Evolutionary conservation across 768 basidiomycete genomes (phyloP).

Genomic region (Tylopilus intermedius): DNA sequence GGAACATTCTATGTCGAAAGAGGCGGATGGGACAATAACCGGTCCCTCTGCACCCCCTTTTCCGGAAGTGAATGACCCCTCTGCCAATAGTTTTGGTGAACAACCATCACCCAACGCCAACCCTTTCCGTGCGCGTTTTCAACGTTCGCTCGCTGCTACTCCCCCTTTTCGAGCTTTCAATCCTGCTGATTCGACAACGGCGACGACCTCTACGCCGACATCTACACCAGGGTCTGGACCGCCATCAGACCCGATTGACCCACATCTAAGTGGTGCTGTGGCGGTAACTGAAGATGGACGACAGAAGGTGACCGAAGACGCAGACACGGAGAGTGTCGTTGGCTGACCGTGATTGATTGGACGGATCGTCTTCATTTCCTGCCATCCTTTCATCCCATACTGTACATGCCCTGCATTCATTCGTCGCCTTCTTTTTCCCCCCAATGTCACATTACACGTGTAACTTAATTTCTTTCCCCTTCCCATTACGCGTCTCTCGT

Average conservation of each 20-base stretch:
- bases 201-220: slow-evolving; percentile 31
- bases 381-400: background rate
- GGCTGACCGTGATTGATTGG: slow-evolving; percentile 11
- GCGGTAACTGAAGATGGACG: slow-evolving; percentile 20
- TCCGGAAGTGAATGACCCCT: slow-evolving; percentile 31
- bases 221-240: slow-evolving; percentile 33
- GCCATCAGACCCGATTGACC: slow-evolving; percentile 30
- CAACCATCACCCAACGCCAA: slow-evolving; percentile 33
- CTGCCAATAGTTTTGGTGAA: slow-evolving; percentile 24
- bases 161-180: slow-evolving; percentile 49
- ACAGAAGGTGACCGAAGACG: slow-evolving; percentile 24
- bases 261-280: slow-evolving; percentile 28
- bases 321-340: slow-evolving; percentile 23
- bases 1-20: slow-evolving; percentile 32
- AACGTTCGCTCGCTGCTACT: slow-evolving; percentile 53
- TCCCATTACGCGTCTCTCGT: background rate
- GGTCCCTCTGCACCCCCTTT: slow-evolving; percentile 30
- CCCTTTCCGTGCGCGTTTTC: slow-evolving; percentile 66
- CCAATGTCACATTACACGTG: slow-evolving; percentile 7
- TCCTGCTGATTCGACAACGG: slow-evolving; percentile 26
- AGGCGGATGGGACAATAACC: slow-evolving; percentile 24
- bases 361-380: background rate
- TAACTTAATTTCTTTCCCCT: slow-evolving; percentile 10
- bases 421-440: background rate
- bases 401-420: background rate